Conservation (phyloP, 768 basidiomycete species). For the Pisolithus orientalis region DNA sequence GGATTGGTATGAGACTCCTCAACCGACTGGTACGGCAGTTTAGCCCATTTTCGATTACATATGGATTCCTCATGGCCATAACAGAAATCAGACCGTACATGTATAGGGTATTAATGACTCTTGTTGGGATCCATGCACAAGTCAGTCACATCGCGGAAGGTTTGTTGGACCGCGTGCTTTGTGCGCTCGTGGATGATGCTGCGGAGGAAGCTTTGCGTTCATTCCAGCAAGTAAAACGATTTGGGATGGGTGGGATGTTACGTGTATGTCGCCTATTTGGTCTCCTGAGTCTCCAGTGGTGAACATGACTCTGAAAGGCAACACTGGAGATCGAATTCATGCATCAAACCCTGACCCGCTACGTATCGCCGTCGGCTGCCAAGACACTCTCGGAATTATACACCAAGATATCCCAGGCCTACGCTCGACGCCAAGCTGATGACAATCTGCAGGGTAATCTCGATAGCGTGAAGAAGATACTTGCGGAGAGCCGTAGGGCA, state of each 20-base stretch:
- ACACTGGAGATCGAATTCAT: conserved; percentile 99
- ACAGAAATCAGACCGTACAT: conserved; percentile 93
- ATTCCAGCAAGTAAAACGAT: conserved; percentile 84
- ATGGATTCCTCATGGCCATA: conserved; percentile 1
- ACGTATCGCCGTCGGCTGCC: conserved; percentile 76
- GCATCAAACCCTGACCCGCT: conserved; percentile 90
- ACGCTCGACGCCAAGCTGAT: conserved; percentile 77
- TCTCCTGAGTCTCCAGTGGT: not conserved
- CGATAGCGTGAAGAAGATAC: conserved; percentile 85
- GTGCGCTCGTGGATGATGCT: conserved; percentile 74
- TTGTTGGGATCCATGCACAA: conserved; percentile 91
- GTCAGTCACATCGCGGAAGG: conserved; percentile 74
- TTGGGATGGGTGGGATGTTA: conserved; percentile 98
- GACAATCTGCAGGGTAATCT: conserved; percentile 83
- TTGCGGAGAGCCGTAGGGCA: conserved; percentile 81
- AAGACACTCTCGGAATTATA: conserved; percentile 88
- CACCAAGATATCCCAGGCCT: conserved; percentile 90
- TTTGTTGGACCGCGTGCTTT: conserved; percentile 77
- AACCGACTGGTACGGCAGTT: conserved; percentile 69
- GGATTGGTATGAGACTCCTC: conserved; percentile 93
- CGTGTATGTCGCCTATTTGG: conserved; percentile 50
- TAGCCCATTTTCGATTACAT: not conserved
- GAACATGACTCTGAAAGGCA: conserved; percentile 49
- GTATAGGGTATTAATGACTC: conserved; percentile 79
- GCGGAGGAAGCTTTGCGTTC: conserved; percentile 78